phyloP scores from a whole-genome alignment of 2,329 filamentous ascomycete genomes.

The Scytalidium sp. region DNA sequence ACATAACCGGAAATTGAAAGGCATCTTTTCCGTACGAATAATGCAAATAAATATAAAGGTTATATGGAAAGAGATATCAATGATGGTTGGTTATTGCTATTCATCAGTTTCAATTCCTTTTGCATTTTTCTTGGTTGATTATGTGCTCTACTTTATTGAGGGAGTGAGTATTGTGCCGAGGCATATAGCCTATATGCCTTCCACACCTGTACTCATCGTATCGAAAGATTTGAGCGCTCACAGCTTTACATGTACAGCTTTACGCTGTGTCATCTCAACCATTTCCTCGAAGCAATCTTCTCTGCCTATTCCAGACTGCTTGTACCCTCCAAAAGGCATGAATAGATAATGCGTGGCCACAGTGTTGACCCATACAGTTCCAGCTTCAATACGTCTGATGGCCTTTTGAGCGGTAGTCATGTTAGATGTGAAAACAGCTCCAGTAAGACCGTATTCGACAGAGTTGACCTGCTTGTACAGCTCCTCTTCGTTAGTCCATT shows the following conservation, averaged over 20 bases:
- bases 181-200: too few relatives aligned
- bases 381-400: neutral
- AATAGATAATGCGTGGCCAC: constrained; percentile 25
- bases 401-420: constrained; percentile 23
- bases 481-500: constrained; percentile 54
- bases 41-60: too few relatives aligned
- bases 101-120: too few relatives aligned
- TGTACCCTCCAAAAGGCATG: constrained; percentile 52
- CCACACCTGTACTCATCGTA: too few relatives aligned
- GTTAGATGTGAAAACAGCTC: constrained; percentile 49
- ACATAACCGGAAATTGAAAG: too few relatives aligned
- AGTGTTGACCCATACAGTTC: constrained; percentile 18
- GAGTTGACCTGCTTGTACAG: constrained; percentile 47
- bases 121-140: too few relatives aligned
- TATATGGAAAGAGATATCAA: too few relatives aligned
- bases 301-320: constrained; percentile 52
- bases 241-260: constrained; percentile 27
- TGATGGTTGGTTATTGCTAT: too few relatives aligned
- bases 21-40: too few relatives aligned
- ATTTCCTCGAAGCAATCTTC: constrained; percentile 37
- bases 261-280: constrained; percentile 31
- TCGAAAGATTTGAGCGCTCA: too few relatives aligned
- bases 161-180: too few relatives aligned
- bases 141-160: too few relatives aligned
- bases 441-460: constrained; percentile 48